Evolutionary conservation across 2,329 filamentous ascomycete genomes (phyloP), one percentile per base, ranked within the genome.

Genomic region (Aspergillus pseudoterreus): DNA sequence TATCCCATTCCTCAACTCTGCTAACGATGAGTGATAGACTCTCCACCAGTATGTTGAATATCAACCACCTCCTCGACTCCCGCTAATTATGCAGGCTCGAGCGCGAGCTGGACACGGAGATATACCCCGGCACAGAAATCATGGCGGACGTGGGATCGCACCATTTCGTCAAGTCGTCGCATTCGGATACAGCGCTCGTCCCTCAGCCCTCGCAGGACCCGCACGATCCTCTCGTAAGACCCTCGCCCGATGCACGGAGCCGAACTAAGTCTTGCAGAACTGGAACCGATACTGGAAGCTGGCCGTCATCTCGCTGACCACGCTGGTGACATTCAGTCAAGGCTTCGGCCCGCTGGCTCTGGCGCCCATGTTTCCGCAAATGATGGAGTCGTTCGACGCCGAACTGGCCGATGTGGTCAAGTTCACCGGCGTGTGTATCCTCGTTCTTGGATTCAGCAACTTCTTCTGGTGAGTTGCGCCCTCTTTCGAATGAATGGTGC

Each of bases 61-160:
- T 32, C 1, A 17, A 3, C 15, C 17, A 54, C 10, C 4, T 9
- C 38, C 3, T n/a, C 4, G 45, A 1, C 9, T 14, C 54, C 39
- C 55, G 75, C 76, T 48, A 21, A 58, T 66, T 72, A 43, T 70
- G 63, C 51, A 71, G 75, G 52, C 68, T 81, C 54, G 78, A 80
- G 62, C 58, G 72, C 49, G 77, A 82, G 70, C 74, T 83, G 53
- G 71, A 78, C 50, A 72, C 72, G 30, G 76, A 80, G 55, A 77
- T 83, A 51, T 66, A 82, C 38, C 81, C 81, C 3, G 81, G 81
- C 21, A 83, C 81, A 4, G 80, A 83, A 65, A 73, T 83, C 61
- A 83, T 83, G 81, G 68, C 75, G 8, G 80, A 87, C 72, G 77
- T 85, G 35, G 82, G 81, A 17, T 71, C 72, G 1, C 81, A 84